These are phyloP conservation scores for Sesbania bispinosa DNA, from an alignment of 306 rosid genomes.

Conservation along the genomic window DNA sequence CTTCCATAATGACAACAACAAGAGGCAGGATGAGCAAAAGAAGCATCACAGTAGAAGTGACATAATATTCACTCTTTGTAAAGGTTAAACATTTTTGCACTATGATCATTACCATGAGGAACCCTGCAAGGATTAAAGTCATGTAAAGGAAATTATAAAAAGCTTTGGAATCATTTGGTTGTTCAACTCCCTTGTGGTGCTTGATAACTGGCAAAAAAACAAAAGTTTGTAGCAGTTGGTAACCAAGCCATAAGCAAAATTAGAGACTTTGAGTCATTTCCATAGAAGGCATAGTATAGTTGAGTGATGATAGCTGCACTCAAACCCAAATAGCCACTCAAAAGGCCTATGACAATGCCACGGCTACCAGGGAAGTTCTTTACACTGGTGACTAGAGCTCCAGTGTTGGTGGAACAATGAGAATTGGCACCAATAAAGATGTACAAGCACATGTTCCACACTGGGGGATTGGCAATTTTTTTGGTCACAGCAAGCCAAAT, in stretches of 20 bases:
- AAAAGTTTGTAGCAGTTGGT: slow-evolving; percentile 51
- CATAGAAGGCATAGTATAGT: slow-evolving; percentile 46
- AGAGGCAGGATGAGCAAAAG: slow-evolving; percentile 56
- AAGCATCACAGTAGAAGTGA: slow-evolving; percentile 31
- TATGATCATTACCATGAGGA: slow-evolving; percentile 47
- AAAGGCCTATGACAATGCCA: slow-evolving; percentile 37
- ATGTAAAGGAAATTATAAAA: slow-evolving; percentile 57
- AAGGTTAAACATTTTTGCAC: slow-evolving; percentile 41
- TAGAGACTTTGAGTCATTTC: slow-evolving; percentile 45
- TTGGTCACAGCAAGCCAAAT: slow-evolving; percentile 43
- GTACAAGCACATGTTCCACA: slow-evolving; percentile 36
- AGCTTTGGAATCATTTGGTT: slow-evolving; percentile 41
- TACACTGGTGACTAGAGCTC: slow-evolving; percentile 35
- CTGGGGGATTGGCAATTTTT: slow-evolving; percentile 32
- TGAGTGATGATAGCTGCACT: slow-evolving; percentile 45
- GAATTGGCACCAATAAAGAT: slow-evolving; percentile 38
- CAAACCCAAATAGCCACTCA: slow-evolving; percentile 33
- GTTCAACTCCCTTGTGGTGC: slow-evolving; percentile 27
- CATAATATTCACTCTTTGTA: slow-evolving; percentile 27
- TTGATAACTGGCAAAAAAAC: slow-evolving; percentile 40
- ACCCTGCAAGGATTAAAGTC: slow-evolving; percentile 53
- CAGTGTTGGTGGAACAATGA: slow-evolving; percentile 45
- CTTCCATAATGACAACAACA: slow-evolving; percentile 41
- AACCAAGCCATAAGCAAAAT: slow-evolving; percentile 67
- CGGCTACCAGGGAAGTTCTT: slow-evolving; percentile 41